Conservation (phyloP, 495 filamentous ascomycete genomes). For the Hypoxylon crocopeplum region DNA sequence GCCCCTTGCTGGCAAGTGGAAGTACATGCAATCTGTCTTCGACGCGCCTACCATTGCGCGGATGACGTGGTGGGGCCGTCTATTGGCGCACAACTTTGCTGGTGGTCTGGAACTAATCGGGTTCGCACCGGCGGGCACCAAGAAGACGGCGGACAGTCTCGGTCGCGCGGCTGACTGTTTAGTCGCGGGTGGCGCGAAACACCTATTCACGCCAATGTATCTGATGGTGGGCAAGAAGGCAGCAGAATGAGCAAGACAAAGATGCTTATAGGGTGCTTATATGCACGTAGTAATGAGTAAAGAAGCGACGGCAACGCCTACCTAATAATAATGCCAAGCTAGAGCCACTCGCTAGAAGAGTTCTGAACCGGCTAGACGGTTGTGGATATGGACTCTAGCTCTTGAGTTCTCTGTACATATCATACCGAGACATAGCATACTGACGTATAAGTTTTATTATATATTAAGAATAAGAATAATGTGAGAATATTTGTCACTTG, state of each 20-base stretch:
- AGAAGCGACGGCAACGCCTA: slow-evolving; percentile 22
- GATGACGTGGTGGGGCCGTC: slow-evolving; percentile 88
- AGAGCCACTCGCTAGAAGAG: background rate
- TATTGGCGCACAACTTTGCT: slow-evolving; percentile 77
- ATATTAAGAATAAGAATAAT: too few species aligned
- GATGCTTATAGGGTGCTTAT: background rate
- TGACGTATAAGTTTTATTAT: slow-evolving; percentile 4
- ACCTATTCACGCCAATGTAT: slow-evolving; percentile 99
- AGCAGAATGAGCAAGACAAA: slow-evolving; percentile 37
- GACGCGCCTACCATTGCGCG: slow-evolving; percentile 86
- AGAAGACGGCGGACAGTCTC: slow-evolving; percentile 93
- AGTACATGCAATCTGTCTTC: slow-evolving; percentile 77
- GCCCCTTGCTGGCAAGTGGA: slow-evolving; percentile 80
- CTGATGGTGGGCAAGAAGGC: slow-evolving; percentile 97
- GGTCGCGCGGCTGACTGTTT: slow-evolving; percentile 84
- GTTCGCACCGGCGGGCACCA: slow-evolving; percentile 82
- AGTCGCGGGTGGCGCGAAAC: slow-evolving; percentile 87
- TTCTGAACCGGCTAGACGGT: background rate
- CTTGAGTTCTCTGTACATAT: slow-evolving; percentile 24
- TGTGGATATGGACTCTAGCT: too few species aligned
- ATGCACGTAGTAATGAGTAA: slow-evolving; percentile 30
- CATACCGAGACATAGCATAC: slow-evolving; percentile 6
- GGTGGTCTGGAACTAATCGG: slow-evolving; percentile 77
- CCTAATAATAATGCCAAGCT: slow-evolving; percentile 24
- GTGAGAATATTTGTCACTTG: too few species aligned